Base-by-base conservation (phyloP, 441 rosid genomes). In the Populus hybrid region DNA sequence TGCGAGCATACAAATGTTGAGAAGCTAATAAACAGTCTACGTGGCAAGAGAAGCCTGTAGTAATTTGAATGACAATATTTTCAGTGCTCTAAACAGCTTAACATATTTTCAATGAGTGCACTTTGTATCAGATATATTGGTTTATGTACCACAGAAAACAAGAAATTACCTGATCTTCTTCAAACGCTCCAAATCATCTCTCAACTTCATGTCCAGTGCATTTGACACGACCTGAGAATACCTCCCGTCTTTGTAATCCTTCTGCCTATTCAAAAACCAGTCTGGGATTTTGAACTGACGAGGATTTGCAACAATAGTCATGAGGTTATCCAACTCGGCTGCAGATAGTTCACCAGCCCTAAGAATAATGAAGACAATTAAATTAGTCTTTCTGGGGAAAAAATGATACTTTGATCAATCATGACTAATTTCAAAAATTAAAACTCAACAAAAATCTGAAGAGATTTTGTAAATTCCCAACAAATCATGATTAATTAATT, bases 231-330 rank as follows among this genome's bases (percentile, higher is more conserved):
- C 95, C 80, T 94, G 97, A 59, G 93, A 90, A 57, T 84, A 91
- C 85, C 91, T 94, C 0, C 97, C 97, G 10, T 94, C 98, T 76
- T 91, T 94, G 88, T 94, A 91, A 63, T 92, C 98, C 84, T 94
- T 94, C 85, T 94, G 95, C 80, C 97, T 90, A 73, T 94, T 94
- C 86, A 94, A 82, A 75, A 93, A 94, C 97, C 96, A 94, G 81
- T 94, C 93, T 61, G 97, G 97, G 35, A 94, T 92, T 85, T 94
- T 94, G 81, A 90, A 94, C 83, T 92, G 95, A 21, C 93, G 86
- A 20, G 98, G 98, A 81, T 93, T 94, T 0, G 97, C 97, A 69
- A 94, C 94, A 74, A 94, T 87, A 0, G 81, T 85, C 98, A 93
- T 94, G 38, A 93, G 94, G 78, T 90, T 93, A 66, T 94, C 98